Evolutionary conservation across 257 asterid species (phyloP), one percentile per base, ranked within the genome.

Genomic region (Datura wrightii): DNA sequence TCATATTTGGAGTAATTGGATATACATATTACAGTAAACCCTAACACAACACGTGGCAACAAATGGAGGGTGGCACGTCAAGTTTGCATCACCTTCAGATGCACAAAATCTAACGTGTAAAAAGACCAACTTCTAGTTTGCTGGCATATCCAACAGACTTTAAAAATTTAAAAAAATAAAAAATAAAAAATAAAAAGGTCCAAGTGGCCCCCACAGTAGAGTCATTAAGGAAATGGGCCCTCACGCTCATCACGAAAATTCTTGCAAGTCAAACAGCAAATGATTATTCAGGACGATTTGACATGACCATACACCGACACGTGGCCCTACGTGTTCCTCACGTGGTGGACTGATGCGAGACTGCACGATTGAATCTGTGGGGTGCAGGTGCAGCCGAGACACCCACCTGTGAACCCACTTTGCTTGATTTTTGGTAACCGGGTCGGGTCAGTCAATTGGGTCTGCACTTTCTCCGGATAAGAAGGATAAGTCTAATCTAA

Each of bases 311-410:
- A 58, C 14, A 36, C 63, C 83, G 55, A 79, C 86, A 86, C 83
- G 82, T 62, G 86, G 85, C 48, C 59, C 84, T 70, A 18, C 39
- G 42, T 80, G 56, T 36, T 63, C 34, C 82, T 80, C 80, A 18
- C 14, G 69, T 80, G 82, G 79, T 79, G 19, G 15, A n/a, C 54
- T 83, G 46, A 46, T 41, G 37, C 48, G 39, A 48, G 69, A 10
- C 54, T 58, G 34, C 66, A 24, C 59, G 3, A 46, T 74, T 36
- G 13, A 48, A 50, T 74, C 59, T 74, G 59, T 74, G 80, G 19
- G 80, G 7, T 74, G 80, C 42, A 19, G 42, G 3, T 74, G 42
- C 37, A 74, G 42, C 59, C 46, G 80, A 58, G 31, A 74, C 46
- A 46, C 59, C 59, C 59, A 74, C 59, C 56, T 36, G 42, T 46